Evolutionary conservation across 305 asterid species (phyloP).

Genomic region (Fraxinus velutina): DNA sequence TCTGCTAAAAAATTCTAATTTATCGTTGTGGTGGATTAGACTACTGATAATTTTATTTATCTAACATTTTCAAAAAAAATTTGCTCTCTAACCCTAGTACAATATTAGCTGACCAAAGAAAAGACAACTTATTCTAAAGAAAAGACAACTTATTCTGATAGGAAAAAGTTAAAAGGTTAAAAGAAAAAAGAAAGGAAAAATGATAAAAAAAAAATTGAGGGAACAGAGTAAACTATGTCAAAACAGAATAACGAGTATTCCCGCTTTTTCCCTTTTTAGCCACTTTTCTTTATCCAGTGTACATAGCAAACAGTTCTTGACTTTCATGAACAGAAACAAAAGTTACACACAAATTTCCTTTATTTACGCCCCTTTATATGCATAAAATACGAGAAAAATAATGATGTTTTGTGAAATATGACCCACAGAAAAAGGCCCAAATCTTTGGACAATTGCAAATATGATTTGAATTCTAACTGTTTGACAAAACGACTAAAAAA

Average conservation of each 20-base stretch:
- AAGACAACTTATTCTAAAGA: neutral
- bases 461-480: constrained; percentile 48
- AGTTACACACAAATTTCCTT: constrained; percentile 25
- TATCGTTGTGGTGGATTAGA: neutral
- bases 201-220: constrained; percentile 11
- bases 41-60: neutral
- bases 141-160: neutral
- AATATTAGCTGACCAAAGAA: neutral
- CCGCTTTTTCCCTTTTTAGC: constrained; percentile 34
- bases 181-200: neutral
- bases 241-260: constrained; percentile 45
- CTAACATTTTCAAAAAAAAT: neutral
- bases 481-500: constrained; percentile 56
- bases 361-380: constrained; percentile 39
- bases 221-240: constrained; percentile 40
- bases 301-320: constrained; percentile 33
- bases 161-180: neutral
- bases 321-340: constrained; percentile 39
- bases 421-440: constrained; percentile 56
- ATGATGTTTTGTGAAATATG: constrained; percentile 27
- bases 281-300: constrained; percentile 9
- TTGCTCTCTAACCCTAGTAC: neutral
- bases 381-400: constrained; percentile 17
- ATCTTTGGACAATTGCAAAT: constrained; percentile 52
- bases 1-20: neutral